These are phyloP conservation scores for Cyclotella cryptica DNA, from an alignment of 108 stramenopile species.

Conservation along the genomic window DNA sequence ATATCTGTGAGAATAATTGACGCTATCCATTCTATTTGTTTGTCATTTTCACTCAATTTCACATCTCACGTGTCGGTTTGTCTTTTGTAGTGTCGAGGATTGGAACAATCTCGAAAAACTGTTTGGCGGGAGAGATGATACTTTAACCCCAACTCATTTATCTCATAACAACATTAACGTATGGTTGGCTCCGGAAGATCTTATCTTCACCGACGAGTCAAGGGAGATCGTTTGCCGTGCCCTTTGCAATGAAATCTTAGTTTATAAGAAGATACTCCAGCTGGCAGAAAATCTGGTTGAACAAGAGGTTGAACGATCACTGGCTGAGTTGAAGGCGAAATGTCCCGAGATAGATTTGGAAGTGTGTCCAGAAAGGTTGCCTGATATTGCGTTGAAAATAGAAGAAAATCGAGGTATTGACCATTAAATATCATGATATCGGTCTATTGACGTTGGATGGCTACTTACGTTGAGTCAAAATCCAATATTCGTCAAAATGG, in stretches of 20 bases:
- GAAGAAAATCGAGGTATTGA: not conserved
- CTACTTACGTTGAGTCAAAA: no score
- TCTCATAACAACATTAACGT: not conserved
- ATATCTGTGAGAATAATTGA: not conserved
- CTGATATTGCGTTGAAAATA: not conserved
- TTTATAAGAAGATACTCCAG: not conserved
- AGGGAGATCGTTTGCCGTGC: not conserved
- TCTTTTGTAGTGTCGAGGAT: not conserved
- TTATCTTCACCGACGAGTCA: not conserved
- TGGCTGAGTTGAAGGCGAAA: not conserved
- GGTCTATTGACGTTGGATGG: no score
- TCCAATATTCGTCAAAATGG: no score
- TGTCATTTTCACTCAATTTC: no score
- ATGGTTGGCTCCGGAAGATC: not conserved
- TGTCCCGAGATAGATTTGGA: not conserved
- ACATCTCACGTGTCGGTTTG: not conserved
- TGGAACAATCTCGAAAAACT: constrained; percentile 8
- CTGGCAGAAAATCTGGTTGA: not conserved
- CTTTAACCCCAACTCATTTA: not conserved
- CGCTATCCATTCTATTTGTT: not conserved
- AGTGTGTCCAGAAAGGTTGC: not conserved
- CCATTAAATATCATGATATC: no score
- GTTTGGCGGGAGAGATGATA: not conserved
- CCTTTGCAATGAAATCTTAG: constrained; percentile 5
- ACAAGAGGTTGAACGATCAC: not conserved